Evolutionary conservation across 176 grass and related monocot species (phyloP).

Genomic region (maize (Zea mays)): DNA sequence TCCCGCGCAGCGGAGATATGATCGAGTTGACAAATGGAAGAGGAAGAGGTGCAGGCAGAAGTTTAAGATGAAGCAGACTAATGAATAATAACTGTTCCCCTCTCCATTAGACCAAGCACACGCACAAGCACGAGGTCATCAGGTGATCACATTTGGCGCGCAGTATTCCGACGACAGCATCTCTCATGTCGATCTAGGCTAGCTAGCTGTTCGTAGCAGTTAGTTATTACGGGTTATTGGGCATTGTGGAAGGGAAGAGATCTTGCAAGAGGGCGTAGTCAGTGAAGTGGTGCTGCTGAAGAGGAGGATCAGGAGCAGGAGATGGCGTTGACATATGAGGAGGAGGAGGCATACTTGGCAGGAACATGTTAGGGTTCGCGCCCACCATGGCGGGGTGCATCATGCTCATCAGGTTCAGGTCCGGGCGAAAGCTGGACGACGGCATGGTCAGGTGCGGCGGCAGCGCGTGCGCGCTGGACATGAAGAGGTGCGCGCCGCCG

Average conservation of each 20-base stretch:
- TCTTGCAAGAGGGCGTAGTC: slow-evolving; percentile 82
- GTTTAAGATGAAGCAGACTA: slow-evolving; percentile 35
- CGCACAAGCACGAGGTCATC: not conserved
- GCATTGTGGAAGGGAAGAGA: slow-evolving; percentile 57
- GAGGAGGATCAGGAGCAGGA: slow-evolving; percentile 37
- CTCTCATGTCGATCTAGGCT: slow-evolving; percentile 27
- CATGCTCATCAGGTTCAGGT: slow-evolving; percentile 57
- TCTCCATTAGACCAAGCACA: slow-evolving; percentile 29
- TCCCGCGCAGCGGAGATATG: slow-evolving; percentile 11
- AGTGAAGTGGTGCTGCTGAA: slow-evolving; percentile 51
- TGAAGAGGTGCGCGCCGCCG: slow-evolving; percentile 48
- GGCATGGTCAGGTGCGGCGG: slow-evolving; percentile 37
- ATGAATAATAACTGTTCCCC: slow-evolving; percentile 25
- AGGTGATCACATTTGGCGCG: slow-evolving; percentile 41
- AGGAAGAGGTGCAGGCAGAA: slow-evolving; percentile 27
- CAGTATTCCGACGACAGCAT: slow-evolving; percentile 24
- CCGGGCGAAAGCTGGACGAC: slow-evolving; percentile 38
- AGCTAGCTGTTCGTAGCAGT: slow-evolving; percentile 30
- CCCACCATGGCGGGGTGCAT: slow-evolving; percentile 46
- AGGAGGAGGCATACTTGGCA: slow-evolving; percentile 45
- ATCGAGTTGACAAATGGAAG: slow-evolving; percentile 45
- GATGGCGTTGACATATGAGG: slow-evolving; percentile 7
- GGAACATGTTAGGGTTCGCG: slow-evolving; percentile 65
- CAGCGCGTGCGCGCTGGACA: slow-evolving; percentile 20
- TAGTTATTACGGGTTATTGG: slow-evolving; percentile 41